Percentiles rank a stretch among this genome's conserved stretches.
Conservation (phyloP, 1,284 basidiomycete genomes). For the Ganoderma lucidum region DNA sequence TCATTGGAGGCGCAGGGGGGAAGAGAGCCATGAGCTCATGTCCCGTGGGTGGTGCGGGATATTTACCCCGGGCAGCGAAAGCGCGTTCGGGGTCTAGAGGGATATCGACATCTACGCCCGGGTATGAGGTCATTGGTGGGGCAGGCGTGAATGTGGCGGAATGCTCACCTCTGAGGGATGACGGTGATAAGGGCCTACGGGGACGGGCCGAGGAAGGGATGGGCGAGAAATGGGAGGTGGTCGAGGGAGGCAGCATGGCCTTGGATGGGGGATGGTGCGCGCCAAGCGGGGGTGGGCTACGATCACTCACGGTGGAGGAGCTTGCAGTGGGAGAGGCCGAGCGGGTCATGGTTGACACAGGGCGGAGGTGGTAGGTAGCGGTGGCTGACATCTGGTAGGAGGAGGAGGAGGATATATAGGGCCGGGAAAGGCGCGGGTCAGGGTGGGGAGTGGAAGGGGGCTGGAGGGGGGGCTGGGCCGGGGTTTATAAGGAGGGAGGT, state of each 20-base stretch:
- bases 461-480: conserved; percentile 15
- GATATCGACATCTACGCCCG: conserved; percentile 63
- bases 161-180: conserved; percentile 58
- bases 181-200: conserved; percentile 38
- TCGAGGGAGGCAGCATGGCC: conserved; percentile 23
- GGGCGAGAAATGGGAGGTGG: conserved; percentile 29
- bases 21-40: conserved; percentile 85
- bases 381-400: conserved; percentile 18
- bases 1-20: conserved; percentile 64
- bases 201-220: conserved; percentile 30
- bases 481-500: conserved; percentile 23
- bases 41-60: conserved; percentile 76
- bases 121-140: conserved; percentile 21
- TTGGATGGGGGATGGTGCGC: conserved; percentile 26
- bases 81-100: conserved; percentile 50
- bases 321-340: conserved; percentile 37
- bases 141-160: conserved; percentile 11
- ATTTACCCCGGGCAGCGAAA: conserved; percentile 54
- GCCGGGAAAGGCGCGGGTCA: conserved; percentile 12
- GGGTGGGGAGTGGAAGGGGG: conserved; percentile 30
- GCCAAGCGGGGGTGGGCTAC: conserved; percentile 34
- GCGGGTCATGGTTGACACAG: conserved; percentile 35
- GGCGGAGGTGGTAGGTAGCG: conserved; percentile 38
- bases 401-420: neutral
- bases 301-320: conserved; percentile 40